phyloP scores from a whole-genome alignment of 495 filamentous ascomycete species.

The Mycothermus thermophilus region DNA sequence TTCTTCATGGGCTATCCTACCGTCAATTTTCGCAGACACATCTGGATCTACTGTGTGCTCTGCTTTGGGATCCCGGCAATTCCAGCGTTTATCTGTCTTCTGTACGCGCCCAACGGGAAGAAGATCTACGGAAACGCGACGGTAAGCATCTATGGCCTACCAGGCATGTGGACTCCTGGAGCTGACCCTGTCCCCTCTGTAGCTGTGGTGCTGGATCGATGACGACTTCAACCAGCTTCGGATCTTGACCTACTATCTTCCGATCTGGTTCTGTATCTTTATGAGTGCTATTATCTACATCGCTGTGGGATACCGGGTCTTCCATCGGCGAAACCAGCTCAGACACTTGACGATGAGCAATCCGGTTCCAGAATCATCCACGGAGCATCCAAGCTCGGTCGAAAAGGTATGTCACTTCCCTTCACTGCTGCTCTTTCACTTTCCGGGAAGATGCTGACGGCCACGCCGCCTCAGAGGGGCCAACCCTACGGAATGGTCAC shows the following conservation, averaged over 20 bases:
- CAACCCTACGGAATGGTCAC: slow-evolving; percentile 25
- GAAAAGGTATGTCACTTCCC: slow-evolving; percentile 33
- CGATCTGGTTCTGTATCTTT: slow-evolving; percentile 69
- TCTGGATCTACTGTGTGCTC: slow-evolving; percentile 52
- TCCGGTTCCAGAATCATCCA: slow-evolving; percentile 15
- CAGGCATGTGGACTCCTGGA: too few species aligned
- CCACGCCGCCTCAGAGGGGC: too few species aligned
- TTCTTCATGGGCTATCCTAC: slow-evolving; percentile 64
- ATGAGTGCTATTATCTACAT: slow-evolving; percentile 59
- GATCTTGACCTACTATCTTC: slow-evolving; percentile 65
- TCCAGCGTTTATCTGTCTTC: slow-evolving; percentile 52
- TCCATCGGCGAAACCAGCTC: slow-evolving; percentile 41
- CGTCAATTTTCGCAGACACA: slow-evolving; percentile 46
- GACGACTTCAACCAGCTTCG: slow-evolving; percentile 54
- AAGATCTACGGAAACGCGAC: slow-evolving; percentile 63
- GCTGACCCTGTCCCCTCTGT: too few species aligned
- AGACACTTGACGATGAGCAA: slow-evolving; percentile 34
- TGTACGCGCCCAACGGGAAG: slow-evolving; percentile 30
- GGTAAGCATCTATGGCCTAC: slow-evolving; percentile 25
- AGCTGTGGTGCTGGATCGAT: slow-evolving; percentile 81
- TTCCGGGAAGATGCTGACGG: too few species aligned
- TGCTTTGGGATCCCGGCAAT: slow-evolving; percentile 68
- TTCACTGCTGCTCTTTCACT: too few species aligned
- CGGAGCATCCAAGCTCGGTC: slow-evolving; percentile 18
- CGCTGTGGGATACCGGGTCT: slow-evolving; percentile 56